A percentile compares a stretch with the other conserved stretches of the same genome.
phyloP scores from a whole-genome alignment of 2,329 filamentous ascomycete species.

The Penicillium sp. region DNA sequence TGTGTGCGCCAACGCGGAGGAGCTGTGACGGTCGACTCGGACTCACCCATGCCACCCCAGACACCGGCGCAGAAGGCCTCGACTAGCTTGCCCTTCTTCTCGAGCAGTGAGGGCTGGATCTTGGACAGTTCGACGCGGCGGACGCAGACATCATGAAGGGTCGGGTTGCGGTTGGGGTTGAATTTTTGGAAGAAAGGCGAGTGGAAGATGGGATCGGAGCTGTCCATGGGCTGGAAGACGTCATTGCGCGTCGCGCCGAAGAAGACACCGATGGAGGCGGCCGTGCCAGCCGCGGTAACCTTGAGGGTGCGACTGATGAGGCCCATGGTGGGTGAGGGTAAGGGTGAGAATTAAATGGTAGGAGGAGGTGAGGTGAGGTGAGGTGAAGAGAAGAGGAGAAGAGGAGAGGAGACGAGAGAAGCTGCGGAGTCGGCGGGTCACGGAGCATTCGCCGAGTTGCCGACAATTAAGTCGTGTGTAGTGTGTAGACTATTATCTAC shows the following conservation, averaged over 20 bases:
- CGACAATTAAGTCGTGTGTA: too few species aligned
- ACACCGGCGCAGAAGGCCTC: conserved; percentile 70
- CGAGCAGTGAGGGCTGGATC: conserved; percentile 67
- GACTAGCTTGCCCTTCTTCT: conserved; percentile 64
- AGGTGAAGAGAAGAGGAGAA: not conserved
- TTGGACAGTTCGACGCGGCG: conserved; percentile 65
- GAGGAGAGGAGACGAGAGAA: not conserved
- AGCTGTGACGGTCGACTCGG: not conserved
- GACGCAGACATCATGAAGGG: conserved; percentile 67
- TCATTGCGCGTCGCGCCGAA: conserved; percentile 61
- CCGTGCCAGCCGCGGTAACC: conserved; percentile 51
- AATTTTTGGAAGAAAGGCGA: conserved; percentile 60
- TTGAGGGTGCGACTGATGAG: conserved; percentile 52
- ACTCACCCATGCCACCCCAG: conserved; percentile 68
- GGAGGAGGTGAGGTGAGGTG: not conserved
- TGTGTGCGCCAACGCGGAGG: not conserved
- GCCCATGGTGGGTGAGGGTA: conserved; percentile 51
- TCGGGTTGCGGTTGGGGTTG: conserved; percentile 67
- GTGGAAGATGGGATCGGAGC: conserved; percentile 65
- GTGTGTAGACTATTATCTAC: too few species aligned
- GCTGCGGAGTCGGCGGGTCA: not conserved
- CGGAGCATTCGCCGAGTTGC: too few species aligned
- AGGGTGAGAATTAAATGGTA: not conserved
- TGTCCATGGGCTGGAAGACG: conserved; percentile 61
- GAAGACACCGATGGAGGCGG: conserved; percentile 57